phyloP scores from a whole-genome alignment of 129 eudicot genomes.

The Flaveria linearis region DNA sequence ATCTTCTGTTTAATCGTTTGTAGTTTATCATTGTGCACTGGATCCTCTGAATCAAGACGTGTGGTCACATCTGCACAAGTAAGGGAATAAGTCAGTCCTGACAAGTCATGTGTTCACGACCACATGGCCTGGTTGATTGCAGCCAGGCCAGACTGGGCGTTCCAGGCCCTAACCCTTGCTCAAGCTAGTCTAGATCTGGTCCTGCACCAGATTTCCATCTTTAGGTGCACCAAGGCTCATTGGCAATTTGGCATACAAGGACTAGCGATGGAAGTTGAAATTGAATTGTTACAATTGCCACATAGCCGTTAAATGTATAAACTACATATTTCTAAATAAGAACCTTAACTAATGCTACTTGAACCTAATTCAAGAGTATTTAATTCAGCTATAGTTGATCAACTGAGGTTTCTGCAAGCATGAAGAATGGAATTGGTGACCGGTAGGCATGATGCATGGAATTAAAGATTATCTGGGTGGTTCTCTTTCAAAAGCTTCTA shows the following conservation, averaged over 20 bases:
- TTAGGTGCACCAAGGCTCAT: too few species aligned
- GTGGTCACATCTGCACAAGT: slow-evolving; percentile 10
- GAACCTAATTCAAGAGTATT: neutral
- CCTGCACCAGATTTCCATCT: neutral
- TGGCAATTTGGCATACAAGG: neutral
- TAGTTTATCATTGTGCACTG: slow-evolving; percentile 40
- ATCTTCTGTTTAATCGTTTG: slow-evolving; percentile 56
- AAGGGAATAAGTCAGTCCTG: neutral
- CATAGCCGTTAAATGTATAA: neutral
- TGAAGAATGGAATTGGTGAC: neutral
- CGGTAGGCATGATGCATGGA: neutral
- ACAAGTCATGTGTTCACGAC: neutral
- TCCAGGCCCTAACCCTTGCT: neutral
- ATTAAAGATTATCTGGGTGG: too few species aligned
- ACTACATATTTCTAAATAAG: neutral
- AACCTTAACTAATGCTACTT: neutral
- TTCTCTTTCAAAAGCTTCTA: neutral
- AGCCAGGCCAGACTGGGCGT: neutral
- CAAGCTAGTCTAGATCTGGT: neutral
- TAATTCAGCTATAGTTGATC: neutral
- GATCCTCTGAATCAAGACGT: slow-evolving; percentile 25
- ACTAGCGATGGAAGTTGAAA: neutral
- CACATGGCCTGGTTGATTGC: neutral
- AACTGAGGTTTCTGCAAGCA: neutral
- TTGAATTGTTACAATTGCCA: neutral